These are phyloP conservation scores for Phytophthora litchii DNA, from an alignment of 352 stramenopile genomes.

Conservation along the genomic window DNA sequence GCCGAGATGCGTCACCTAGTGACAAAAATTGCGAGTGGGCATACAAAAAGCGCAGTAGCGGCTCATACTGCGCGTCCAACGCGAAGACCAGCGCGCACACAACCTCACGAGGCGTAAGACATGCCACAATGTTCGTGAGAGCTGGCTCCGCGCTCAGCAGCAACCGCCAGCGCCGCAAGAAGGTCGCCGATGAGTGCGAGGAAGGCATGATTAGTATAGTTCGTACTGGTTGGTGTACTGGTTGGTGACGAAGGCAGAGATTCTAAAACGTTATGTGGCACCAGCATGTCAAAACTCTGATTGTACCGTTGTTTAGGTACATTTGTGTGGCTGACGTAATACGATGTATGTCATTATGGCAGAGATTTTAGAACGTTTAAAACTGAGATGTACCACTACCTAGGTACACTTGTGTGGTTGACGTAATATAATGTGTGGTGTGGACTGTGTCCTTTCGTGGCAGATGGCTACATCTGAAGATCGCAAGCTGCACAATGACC, in stretches of 20 bases:
- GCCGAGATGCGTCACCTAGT: slow-evolving; percentile 29
- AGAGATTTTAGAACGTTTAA: not conserved
- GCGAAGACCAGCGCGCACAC: slow-evolving; percentile 41
- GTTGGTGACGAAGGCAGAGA: slow-evolving; percentile 6
- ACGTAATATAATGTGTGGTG: not conserved
- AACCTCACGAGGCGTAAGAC: slow-evolving; percentile 33
- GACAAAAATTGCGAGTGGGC: slow-evolving; percentile 34
- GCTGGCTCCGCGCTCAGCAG: slow-evolving; percentile 27
- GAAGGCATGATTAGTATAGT: slow-evolving; percentile 4
- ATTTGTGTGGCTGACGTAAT: not conserved
- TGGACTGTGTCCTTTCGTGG: not conserved
- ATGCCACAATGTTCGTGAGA: slow-evolving; percentile 26
- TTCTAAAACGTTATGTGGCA: not conserved
- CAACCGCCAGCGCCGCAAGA: slow-evolving; percentile 27
- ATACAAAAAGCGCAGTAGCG: slow-evolving; percentile 37
- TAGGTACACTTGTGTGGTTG: slow-evolving; percentile 4
- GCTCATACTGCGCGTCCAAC: slow-evolving; percentile 33
- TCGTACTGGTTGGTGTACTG: not conserved
- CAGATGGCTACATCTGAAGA: slow-evolving; percentile 22
- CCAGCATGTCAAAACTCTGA: not conserved
- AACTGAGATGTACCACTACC: not conserved
- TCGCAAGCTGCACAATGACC: slow-evolving; percentile 8
- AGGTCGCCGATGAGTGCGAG: slow-evolving; percentile 2
- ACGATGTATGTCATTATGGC: not conserved
- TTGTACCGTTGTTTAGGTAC: slow-evolving; percentile 7